Conservation (phyloP, 192 early-diverging fungal genomes). For the Thamnidium elegans region DNA sequence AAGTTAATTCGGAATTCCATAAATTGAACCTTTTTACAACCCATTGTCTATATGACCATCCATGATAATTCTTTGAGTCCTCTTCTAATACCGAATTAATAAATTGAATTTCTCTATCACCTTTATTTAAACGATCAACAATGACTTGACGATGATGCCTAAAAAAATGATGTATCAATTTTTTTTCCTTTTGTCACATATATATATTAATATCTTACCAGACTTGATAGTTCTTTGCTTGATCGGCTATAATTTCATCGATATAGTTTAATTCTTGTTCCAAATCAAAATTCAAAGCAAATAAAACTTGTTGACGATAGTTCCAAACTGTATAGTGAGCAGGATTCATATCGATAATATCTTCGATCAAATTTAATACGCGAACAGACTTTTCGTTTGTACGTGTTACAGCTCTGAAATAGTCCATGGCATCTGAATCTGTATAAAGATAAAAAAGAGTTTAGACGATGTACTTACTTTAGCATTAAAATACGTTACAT, state of each 20-base stretch:
- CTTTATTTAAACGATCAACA: slow-evolving; percentile 53
- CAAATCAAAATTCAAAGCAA: slow-evolving; percentile 64
- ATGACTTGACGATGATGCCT: slow-evolving; percentile 85
- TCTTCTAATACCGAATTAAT: slow-evolving; percentile 64
- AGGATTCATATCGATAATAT: slow-evolving; percentile 82
- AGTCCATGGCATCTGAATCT: slow-evolving; percentile 80
- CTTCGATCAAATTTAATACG: slow-evolving; percentile 76
- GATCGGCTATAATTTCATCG: slow-evolving; percentile 60
- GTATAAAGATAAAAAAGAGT: slow-evolving; percentile 1
- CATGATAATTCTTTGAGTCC: slow-evolving; percentile 98
- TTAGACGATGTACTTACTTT: not conserved
- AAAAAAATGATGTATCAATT: too few relatives aligned
- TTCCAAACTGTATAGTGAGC: slow-evolving; percentile 97
- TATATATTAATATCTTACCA: slow-evolving; percentile 55
- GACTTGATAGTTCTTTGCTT: slow-evolving; percentile 94
- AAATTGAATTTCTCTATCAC: slow-evolving; percentile 67
- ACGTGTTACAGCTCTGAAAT: slow-evolving; percentile 76
- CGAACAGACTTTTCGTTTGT: slow-evolving; percentile 75
- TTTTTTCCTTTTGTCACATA: not conserved
- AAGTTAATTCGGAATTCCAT: slow-evolving; percentile 79
- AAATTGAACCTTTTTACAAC: slow-evolving; percentile 67
- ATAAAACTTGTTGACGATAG: slow-evolving; percentile 80
- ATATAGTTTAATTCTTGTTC: slow-evolving; percentile 77
- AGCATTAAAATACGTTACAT: slow-evolving; percentile 47
- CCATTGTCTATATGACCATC: slow-evolving; percentile 93